Base-by-base conservation (phyloP, 345 rosid species). In the Eucalyptus polybractea region DNA sequence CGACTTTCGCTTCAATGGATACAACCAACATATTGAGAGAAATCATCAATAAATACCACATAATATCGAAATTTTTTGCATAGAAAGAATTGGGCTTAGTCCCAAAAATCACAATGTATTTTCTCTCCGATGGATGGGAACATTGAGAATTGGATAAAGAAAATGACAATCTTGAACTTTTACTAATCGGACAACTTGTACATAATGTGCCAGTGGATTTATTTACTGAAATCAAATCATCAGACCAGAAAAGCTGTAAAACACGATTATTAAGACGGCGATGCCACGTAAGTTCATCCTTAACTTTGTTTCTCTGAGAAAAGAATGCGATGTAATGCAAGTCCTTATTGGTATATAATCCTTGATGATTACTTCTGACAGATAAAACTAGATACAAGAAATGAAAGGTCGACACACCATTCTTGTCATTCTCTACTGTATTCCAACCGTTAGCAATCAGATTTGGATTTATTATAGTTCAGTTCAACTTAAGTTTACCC, bases 401-500 rank as follows among this genome's bases (percentile, higher is more conserved):
- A 49, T 49, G 50, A 49, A 49, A 13, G 6, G 50, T 49, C 50
- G 50, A 49, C 50, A 49, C 15, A 49, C 50, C 50, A 49, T 49
- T 49, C 50, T 49, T 49, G 50, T 49, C 50, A 49, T 49, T 49
- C 50, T 49, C 50, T 49, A 49, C 50, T 49, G 50, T 49, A 49
- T 49, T 49, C 15, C 50, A 13, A 49, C 50, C 50, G 50, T 13
- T 49, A 49, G 50, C 50, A 49, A 11, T 53, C 37, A 51, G 86
- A 86, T 51, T 87, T 42, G 89, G 24, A 49, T 50, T 88, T 60
- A 31, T 87, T 88, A 81, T 88, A 33, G 90, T 89, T 86, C 10
- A 13, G 51, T 87, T 65, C 67, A 90, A 81, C 90, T 94, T 88
- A 90, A 85, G 91, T 67, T 92, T 27, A 24, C 56, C 62, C 89